These are phyloP conservation scores for Apiosordaria backusii DNA, from an alignment of 495 filamentous ascomycete genomes.

Conservation along the genomic window DNA sequence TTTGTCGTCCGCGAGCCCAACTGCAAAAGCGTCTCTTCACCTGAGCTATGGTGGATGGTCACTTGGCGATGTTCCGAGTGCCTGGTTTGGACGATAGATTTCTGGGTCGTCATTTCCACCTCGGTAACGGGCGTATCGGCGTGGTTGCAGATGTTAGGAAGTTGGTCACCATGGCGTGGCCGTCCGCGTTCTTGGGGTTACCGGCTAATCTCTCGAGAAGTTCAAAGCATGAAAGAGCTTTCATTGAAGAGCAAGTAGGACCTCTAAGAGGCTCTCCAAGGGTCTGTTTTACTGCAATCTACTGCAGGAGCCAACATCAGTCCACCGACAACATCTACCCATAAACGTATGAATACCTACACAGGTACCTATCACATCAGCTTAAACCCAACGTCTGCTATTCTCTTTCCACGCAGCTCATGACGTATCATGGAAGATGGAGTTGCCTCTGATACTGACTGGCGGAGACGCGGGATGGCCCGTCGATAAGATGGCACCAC, in stretches of 20 bases:
- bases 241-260: too few species aligned
- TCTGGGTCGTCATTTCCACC: background rate
- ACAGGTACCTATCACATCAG: too few species aligned
- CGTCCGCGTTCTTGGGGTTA: background rate
- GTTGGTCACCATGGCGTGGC: background rate
- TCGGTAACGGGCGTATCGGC: background rate
- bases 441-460: background rate
- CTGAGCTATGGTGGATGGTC: background rate
- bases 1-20: background rate
- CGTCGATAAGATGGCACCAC: background rate
- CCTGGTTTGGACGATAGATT: background rate
- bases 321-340: too few species aligned
- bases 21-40: background rate
- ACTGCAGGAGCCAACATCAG: too few species aligned
- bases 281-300: too few species aligned
- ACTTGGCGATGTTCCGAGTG: background rate
- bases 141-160: background rate
- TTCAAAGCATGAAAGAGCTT: too few species aligned
- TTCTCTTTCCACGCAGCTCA: too few species aligned
- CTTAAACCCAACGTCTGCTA: too few species aligned
- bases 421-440: background rate
- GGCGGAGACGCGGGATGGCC: background rate
- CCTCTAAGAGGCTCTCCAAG: too few species aligned
- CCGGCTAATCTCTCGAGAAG: background rate
- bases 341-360: too few species aligned